Conservation (phyloP, 2,329 filamentous ascomycete genomes). For the Metarhizium robertsii region DNA sequence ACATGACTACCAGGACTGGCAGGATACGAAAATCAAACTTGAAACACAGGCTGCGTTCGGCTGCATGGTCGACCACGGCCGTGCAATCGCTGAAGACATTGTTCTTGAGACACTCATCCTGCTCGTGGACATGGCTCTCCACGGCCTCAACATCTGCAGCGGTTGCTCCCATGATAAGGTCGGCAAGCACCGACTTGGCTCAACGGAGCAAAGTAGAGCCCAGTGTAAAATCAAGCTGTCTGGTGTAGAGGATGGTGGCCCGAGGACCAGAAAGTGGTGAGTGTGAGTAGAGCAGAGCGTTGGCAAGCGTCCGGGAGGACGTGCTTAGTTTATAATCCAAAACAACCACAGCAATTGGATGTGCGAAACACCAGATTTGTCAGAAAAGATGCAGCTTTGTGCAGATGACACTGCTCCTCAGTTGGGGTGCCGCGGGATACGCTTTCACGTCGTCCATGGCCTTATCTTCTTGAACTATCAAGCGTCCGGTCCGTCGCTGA, state of each 20-base stretch:
- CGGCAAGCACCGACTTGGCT: background rate
- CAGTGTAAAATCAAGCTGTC: too few species aligned
- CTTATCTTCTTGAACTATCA: too few species aligned
- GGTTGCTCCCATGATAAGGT: conserved; percentile 1
- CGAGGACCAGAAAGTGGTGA: too few species aligned
- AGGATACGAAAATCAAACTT: conserved; percentile 46
- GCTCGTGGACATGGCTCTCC: conserved; percentile 7
- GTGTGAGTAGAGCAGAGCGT: too few species aligned
- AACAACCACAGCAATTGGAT: background rate
- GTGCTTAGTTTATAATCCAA: background rate
- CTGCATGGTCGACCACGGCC: conserved; percentile 26
- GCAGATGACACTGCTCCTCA: too few species aligned
- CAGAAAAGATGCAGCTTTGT: too few species aligned
- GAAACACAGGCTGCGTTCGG: conserved; percentile 40
- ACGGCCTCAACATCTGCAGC: conserved; percentile 5
- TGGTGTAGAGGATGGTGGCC: too few species aligned
- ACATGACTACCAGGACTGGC: conserved; percentile 47
- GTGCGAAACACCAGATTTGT: too few species aligned
- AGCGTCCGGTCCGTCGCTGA: too few species aligned
- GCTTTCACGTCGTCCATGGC: too few species aligned
- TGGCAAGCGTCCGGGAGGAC: background rate
- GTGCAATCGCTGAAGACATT: conserved; percentile 13
- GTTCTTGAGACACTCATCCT: conserved; percentile 8
- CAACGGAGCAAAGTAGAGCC: background rate
- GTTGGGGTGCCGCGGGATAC: too few species aligned